Percentiles rank a stretch among this genome's conserved stretches.
Evolutionary conservation across 2,329 filamentous ascomycete species (phyloP).

Genomic region (Neurospora sp.): DNA sequence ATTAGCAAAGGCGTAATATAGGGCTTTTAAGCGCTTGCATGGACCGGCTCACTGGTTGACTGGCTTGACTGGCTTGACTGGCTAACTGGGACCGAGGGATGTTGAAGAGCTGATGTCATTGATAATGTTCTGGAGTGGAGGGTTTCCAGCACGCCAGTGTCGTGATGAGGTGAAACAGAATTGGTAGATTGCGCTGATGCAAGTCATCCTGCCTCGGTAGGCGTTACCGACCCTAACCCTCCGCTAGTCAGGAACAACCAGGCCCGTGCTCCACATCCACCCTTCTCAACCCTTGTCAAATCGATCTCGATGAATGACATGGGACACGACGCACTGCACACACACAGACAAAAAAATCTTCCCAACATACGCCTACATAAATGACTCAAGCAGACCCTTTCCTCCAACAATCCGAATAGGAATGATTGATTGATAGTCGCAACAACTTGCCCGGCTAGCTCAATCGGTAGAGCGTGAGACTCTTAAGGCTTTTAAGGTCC

Average conservation of each 20-base stretch:
- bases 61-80: not conserved
- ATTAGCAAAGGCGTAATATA: not conserved
- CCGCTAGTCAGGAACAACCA: no score
- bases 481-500: slow-evolving; percentile 34
- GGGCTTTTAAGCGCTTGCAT: not conserved
- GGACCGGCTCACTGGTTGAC: not conserved
- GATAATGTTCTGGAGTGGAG: not conserved
- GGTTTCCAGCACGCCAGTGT: not conserved
- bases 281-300: not conserved
- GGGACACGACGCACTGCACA: not conserved
- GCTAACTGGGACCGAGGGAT: not conserved
- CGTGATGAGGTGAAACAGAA: not conserved
- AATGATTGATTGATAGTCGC: not conserved
- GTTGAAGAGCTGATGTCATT: not conserved
- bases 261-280: not conserved
- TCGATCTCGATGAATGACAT: not conserved
- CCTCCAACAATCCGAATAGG: not conserved
- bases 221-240: not conserved
- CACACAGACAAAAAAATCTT: not conserved
- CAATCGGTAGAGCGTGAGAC: slow-evolving; percentile 65
- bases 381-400: not conserved
- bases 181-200: not conserved
- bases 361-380: not conserved
- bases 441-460: slow-evolving; percentile 42
- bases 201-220: not conserved